Percentiles rank a stretch among this genome's conserved stretches.
These are phyloP conservation scores for Corylus avellana DNA, from an alignment of 306 rosid species.

Conservation along the genomic window DNA sequence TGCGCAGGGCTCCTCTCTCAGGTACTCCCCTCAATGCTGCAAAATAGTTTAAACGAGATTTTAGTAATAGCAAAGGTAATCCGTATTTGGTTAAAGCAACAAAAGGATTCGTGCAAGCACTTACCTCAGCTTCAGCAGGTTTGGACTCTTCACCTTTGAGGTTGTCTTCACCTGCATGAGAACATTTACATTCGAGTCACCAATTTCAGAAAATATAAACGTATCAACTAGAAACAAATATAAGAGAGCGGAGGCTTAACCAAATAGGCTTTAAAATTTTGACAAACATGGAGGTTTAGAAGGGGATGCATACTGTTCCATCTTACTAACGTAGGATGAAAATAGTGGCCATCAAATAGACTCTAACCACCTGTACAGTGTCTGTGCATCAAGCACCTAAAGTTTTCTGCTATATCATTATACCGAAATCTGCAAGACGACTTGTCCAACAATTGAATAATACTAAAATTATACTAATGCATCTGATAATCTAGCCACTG, in stretches of 20 bases:
- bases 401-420: constrained; percentile 4
- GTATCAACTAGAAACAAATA: constrained; percentile 1
- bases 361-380: not conserved
- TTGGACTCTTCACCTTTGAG: constrained; percentile 74
- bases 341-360: not conserved
- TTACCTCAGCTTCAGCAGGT: constrained; percentile 63
- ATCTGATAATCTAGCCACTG: constrained; percentile 10
- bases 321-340: not conserved
- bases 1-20: constrained; percentile 29
- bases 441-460: not conserved
- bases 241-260: not conserved
- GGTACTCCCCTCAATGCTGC: constrained; percentile 52
- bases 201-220: constrained; percentile 3
- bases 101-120: not conserved
- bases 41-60: constrained; percentile 24
- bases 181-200: constrained; percentile 16
- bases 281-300: not conserved
- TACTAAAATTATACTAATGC: not conserved
- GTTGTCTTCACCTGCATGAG: constrained; percentile 76
- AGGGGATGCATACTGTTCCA: not conserved
- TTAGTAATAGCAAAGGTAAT: not conserved
- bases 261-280: not conserved
- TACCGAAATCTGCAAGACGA: constrained; percentile 16
- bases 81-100: not conserved
- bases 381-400: constrained; percentile 23